A percentile compares a stretch with the other conserved stretches of the same genome.
Evolutionary conservation across 2,329 filamentous ascomycete species (phyloP).

Genomic region (Esteya vermicola): DNA sequence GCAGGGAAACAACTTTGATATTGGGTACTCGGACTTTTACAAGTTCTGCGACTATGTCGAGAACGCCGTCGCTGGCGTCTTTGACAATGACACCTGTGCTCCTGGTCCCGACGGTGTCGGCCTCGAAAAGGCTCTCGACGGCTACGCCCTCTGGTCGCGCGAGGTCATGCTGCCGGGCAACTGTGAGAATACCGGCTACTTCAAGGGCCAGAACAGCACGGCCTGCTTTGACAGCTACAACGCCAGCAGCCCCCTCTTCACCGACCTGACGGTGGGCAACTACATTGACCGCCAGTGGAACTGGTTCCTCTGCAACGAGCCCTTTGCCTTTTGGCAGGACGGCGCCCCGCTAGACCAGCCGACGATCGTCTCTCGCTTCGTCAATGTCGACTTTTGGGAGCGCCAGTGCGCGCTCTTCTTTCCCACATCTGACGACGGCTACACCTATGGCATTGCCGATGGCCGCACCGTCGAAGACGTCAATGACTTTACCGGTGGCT

Average conservation of each 20-base stretch:
- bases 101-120: constrained; percentile 36
- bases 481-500: constrained; percentile 24
- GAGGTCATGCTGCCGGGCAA: constrained; percentile 25
- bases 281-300: constrained; percentile 34
- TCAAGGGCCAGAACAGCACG: constrained; percentile 24
- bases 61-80: constrained; percentile 20
- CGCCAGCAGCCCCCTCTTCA: constrained; percentile 24
- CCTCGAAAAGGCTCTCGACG: constrained; percentile 30
- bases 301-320: constrained; percentile 41
- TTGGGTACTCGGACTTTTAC: constrained; percentile 30
- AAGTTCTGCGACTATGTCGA: constrained; percentile 35
- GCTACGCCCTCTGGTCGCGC: constrained; percentile 34
- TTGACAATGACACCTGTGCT: constrained; percentile 25
- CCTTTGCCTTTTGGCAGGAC: constrained; percentile 26
- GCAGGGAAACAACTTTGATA: constrained; percentile 37
- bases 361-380: constrained; percentile 25
- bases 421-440: constrained; percentile 20
- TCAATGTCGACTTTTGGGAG: constrained; percentile 23
- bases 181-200: constrained; percentile 32
- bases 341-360: constrained; percentile 28
- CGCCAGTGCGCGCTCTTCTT: constrained; percentile 31
- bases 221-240: constrained; percentile 33
- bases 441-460: constrained; percentile 17
- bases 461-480: constrained; percentile 20
- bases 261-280: constrained; percentile 24